A percentile compares a stretch with the other conserved stretches of the same genome.
These are phyloP conservation scores for Tylopilus sp. DNA, from an alignment of 768 basidiomycete genomes.

Conservation along the genomic window DNA sequence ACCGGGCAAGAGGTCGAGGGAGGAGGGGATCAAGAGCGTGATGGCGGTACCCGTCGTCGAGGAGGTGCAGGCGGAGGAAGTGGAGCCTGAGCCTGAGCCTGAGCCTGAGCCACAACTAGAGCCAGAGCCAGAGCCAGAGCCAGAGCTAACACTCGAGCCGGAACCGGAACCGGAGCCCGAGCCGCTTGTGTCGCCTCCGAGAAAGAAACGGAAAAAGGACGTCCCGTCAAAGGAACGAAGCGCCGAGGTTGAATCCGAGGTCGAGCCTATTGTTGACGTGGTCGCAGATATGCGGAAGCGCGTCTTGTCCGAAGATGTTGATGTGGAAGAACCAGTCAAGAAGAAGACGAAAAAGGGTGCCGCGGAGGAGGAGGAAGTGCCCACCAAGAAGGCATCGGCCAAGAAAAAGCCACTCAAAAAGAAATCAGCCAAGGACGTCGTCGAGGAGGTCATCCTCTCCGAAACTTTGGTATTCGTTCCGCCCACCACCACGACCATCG, in stretches of 20 bases:
- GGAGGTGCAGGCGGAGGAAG: conserved; percentile 26
- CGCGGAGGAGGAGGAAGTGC: conserved; percentile 37
- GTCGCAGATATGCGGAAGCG: conserved; percentile 42
- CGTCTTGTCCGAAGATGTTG: conserved; percentile 39
- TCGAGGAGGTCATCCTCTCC: conserved; percentile 51
- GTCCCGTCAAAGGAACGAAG: conserved; percentile 32
- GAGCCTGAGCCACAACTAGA: conserved; percentile 34
- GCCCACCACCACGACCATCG: conserved; percentile 50
- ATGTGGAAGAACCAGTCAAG: conserved; percentile 31
- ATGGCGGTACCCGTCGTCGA: conserved; percentile 15
- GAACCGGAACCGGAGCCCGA: conserved; percentile 34
- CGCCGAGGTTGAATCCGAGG: conserved; percentile 58
- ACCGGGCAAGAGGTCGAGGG: conserved; percentile 38
- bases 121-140: conserved; percentile 29
- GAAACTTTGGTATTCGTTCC: conserved; percentile 47
- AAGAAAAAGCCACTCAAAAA: conserved; percentile 39
- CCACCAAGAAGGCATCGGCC: conserved; percentile 25
- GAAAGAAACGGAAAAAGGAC: conserved; percentile 59
- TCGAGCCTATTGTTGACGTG: conserved; percentile 34
- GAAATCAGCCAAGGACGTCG: conserved; percentile 33
- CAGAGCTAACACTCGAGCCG: conserved; percentile 31
- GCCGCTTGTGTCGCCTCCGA: conserved; percentile 42
- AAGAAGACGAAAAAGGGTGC: conserved; percentile 31
- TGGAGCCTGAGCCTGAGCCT: conserved; percentile 29
- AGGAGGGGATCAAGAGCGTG: conserved; percentile 29